A percentile compares a stretch with the other conserved stretches of the same genome.
These are phyloP conservation scores for Exobasidium rhododendri DNA, from an alignment of 1,284 basidiomycete genomes.

Conservation along the genomic window DNA sequence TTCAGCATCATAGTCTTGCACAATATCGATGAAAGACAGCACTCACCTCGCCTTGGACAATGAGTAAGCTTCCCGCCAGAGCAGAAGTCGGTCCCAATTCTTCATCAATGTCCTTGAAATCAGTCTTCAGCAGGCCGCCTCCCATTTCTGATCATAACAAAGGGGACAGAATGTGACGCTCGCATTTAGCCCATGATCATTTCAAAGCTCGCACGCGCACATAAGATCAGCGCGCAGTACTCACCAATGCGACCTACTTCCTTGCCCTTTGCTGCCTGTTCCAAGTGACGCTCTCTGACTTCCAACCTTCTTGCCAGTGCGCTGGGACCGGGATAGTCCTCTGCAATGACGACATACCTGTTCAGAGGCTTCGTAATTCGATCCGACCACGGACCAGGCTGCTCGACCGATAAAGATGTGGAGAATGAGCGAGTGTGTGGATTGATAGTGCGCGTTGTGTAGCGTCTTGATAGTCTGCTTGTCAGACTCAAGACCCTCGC, in stretches of 20 bases:
- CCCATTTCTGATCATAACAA: conserved; percentile 32
- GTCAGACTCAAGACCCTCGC: no score
- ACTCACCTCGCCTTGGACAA: conserved; percentile 32
- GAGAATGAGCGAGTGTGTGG: no score
- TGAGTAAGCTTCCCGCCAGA: conserved; percentile 31
- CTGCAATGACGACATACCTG: conserved; percentile 32
- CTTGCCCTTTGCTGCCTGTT: conserved; percentile 30
- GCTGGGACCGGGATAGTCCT: conserved; percentile 27
- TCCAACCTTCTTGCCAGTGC: conserved; percentile 34
- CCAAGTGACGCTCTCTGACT: conserved; percentile 39
- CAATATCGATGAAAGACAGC: no score
- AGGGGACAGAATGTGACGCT: conserved; percentile 2
- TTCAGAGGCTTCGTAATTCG: neutral
- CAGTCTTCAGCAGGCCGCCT: conserved; percentile 32
- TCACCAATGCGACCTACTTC: conserved; percentile 28
- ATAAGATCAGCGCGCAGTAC: neutral
- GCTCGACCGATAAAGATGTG: neutral
- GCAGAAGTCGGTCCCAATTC: conserved; percentile 25
- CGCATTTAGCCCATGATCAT: no score
- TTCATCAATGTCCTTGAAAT: conserved; percentile 32
- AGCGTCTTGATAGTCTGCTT: no score
- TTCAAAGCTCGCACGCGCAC: no score
- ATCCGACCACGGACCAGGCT: neutral
- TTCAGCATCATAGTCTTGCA: neutral
- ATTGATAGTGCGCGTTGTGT: no score